Conservation (phyloP, 2,329 filamentous ascomycete species). For the Cladophialophora chaetospira region DNA sequence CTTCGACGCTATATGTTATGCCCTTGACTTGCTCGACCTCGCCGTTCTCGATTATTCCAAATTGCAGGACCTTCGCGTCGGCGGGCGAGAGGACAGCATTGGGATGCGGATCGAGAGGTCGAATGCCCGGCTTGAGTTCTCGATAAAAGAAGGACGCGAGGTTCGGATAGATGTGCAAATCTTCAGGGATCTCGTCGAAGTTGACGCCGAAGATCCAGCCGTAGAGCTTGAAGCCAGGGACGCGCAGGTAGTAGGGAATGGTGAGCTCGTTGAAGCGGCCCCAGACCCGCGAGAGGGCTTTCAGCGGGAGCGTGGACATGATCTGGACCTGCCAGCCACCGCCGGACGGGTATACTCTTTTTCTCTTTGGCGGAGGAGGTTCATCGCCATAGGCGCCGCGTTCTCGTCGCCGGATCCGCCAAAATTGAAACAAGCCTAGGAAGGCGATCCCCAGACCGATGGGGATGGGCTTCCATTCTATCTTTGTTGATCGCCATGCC, state of each 20-base stretch:
- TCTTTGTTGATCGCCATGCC: conserved; percentile 64
- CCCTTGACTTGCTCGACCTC: conserved; percentile 99
- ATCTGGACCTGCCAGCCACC: conserved; percentile 86
- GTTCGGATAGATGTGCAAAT: conserved; percentile 88
- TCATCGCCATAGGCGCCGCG: conserved; percentile 51
- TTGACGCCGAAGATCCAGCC: conserved; percentile 89
- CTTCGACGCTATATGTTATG: conserved; percentile 95
- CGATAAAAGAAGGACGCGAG: conserved; percentile 97
- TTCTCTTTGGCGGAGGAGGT: conserved; percentile 53
- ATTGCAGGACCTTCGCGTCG: conserved; percentile 89
- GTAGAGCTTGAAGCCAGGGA: conserved; percentile 90
- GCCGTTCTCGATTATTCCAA: conserved; percentile 85
- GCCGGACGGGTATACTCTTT: conserved; percentile 75
- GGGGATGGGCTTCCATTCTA: conserved; percentile 90
- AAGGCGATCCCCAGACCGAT: conserved; percentile 83
- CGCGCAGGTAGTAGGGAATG: conserved; percentile 82
- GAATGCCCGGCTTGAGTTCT: conserved; percentile 81
- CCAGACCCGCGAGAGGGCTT: conserved; percentile 87
- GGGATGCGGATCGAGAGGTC: conserved; percentile 79
- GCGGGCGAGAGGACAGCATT: conserved; percentile 83
- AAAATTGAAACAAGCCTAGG: conserved; percentile 79
- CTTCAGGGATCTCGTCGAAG: conserved; percentile 83
- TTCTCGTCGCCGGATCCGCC: conserved; percentile 63
- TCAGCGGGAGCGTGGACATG: conserved; percentile 89
- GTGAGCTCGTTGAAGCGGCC: conserved; percentile 87